Base-by-base conservation (phyloP, 805 yeast species). In the Yamadazyma sp. region DNA sequence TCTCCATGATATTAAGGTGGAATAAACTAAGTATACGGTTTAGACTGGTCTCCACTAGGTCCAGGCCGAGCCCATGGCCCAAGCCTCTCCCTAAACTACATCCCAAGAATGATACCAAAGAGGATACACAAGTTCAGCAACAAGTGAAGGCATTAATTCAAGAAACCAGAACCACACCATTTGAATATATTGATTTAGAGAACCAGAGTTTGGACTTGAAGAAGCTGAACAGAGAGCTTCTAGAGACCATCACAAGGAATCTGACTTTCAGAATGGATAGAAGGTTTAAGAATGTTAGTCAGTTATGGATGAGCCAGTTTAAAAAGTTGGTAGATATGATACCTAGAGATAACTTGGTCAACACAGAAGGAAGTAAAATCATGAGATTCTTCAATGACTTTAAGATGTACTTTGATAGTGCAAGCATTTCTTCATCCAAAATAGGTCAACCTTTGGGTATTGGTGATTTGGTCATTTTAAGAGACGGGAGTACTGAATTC, bases 391-490 rank as follows among this genome's bases (percentile, higher is more conserved):
- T 20, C 3, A 3, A 14, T 4, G 36, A 36, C 15, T 33, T 42
- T 14, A 23, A 24, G 14, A 9, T 30, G 3, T 31, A 27, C 30
- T 40, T 53, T n/a, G 15, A 27, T 8, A 43, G 36, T 9, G 52
- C 54, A 3, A 39, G 38, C 2, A 46, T 54, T 8, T 43, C 55
- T 5, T 43, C 49, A 5, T 38, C 26, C 6, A 38, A 27, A 12
- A 43, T 47, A 1, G 37, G 37, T 8, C 31, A 47, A 7, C 50
- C 57, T 3, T 32, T 78, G 11, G 44, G 61, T 6, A 60, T 78
- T 3, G 89, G 91, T 30, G 89, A 83, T 53, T 59, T 81, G 30
- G 87, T 81, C 4, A 73, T 78, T 12, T 50, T 81, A 12, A 59
- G 63, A 10, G 56, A 61, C 1, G 64, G 70, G 32, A 66, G 65